Base-by-base conservation (phyloP, 495 filamentous ascomycete species). In the Penicillium coffeae region DNA sequence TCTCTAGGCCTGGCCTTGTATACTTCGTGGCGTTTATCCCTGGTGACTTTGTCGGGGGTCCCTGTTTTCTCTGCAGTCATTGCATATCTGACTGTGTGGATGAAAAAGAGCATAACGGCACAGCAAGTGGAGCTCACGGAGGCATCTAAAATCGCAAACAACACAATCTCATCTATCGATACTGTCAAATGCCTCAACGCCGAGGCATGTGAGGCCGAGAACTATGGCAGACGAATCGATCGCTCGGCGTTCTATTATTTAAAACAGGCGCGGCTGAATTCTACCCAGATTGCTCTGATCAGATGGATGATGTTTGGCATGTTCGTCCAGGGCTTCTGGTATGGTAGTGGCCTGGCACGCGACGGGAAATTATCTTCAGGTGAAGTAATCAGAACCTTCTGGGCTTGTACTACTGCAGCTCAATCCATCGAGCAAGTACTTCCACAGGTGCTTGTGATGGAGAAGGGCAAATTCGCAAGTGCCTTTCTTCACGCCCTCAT, bases 271-370 rank as follows among this genome's bases (percentile, higher is more conserved):
- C 69, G 77, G 34, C 68, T 80, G 8, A 85, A 82, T 55, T 83
- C 87, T 4, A 54, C 79, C 1, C 89, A 95, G 58, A 79, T 87
- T 46, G 81, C 84, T 1, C 77, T 87, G 38, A 75, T 87, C 36
- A 83, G 85, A 36, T 75, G 95, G 53, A 79, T 88, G 68, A 84
- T 83, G 27, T 78, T 90, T 13, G 74, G 75, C 2, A 85, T 97
- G 69, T 96, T 97, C 47, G 86, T 95, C 1, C 81, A 90, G 55
- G 92, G 91, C 0, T 96, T 98, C 55, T 96, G 88, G 81, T 95
- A 90, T 62, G 91, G 90, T 0, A 80, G 83, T 42, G 65, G 76
- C 1, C 72, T 95, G 6, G 81, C 90, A 15, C 66, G 66, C 9
- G 60, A 68, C 6, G 77, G 75, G 2, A 61, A 76, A 14, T 66